Conservation (phyloP, 495 filamentous ascomycete species). For the Penicillium malachiteum region DNA sequence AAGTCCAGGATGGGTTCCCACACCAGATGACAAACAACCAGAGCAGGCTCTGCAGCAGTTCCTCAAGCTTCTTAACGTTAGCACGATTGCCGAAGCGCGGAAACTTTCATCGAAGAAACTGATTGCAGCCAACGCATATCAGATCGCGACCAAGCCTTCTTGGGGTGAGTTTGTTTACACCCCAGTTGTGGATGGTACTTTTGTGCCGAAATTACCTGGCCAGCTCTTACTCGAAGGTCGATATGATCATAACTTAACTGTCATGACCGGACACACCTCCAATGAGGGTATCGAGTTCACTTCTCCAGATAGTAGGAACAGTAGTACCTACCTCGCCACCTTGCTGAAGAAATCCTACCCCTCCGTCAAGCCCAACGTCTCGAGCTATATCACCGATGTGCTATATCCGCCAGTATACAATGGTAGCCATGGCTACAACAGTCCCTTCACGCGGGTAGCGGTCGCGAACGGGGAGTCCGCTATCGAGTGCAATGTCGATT, state of each 20-base stretch:
- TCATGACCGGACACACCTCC: slow-evolving; percentile 58
- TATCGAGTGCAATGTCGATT: slow-evolving; percentile 63
- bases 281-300: slow-evolving; percentile 59
- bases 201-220: slow-evolving; percentile 55
- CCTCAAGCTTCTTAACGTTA: slow-evolving; percentile 48
- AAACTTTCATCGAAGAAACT: slow-evolving; percentile 46
- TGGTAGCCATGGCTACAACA: slow-evolving; percentile 46
- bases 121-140: slow-evolving; percentile 49
- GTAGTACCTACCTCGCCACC: slow-evolving; percentile 44
- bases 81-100: slow-evolving; percentile 49
- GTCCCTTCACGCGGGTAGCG: slow-evolving; percentile 36
- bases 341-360: slow-evolving; percentile 43
- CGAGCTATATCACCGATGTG: slow-evolving; percentile 47
- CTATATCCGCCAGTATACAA: slow-evolving; percentile 62
- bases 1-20: slow-evolving; percentile 45
- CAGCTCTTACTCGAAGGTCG: slow-evolving; percentile 55
- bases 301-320: slow-evolving; percentile 50
- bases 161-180: slow-evolving; percentile 57
- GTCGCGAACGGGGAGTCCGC: slow-evolving; percentile 39
- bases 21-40: slow-evolving; percentile 34
- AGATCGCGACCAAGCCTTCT: slow-evolving; percentile 38
- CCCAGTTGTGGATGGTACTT: slow-evolving; percentile 58
- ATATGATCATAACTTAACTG: slow-evolving; percentile 51
- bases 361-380: slow-evolving; percentile 33
- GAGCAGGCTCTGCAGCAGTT: slow-evolving; percentile 45